Conservation (phyloP, 2,329 filamentous ascomycete species). For the Alternaria sp. region DNA sequence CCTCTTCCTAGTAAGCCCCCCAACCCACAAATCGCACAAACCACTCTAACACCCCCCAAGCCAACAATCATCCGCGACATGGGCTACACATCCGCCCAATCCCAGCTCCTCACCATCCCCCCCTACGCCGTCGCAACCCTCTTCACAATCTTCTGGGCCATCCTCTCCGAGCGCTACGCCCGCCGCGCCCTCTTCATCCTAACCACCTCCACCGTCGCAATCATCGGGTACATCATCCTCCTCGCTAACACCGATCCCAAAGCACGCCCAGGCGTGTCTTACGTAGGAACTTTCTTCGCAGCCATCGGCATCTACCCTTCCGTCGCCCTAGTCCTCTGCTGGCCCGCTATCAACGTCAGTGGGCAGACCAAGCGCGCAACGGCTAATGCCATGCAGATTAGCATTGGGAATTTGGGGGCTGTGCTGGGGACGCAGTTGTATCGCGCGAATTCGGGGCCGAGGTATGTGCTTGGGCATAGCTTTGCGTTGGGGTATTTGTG, state of each 20-base stretch:
- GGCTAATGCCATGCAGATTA: constrained; percentile 58
- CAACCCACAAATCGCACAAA: background rate
- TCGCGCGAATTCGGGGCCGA: constrained; percentile 39
- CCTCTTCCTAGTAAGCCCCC: constrained; percentile 46
- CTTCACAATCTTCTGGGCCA: constrained; percentile 45
- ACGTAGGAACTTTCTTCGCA: constrained; percentile 47
- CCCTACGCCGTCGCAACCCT: constrained; percentile 50
- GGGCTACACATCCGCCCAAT: constrained; percentile 50
- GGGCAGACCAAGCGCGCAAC: constrained; percentile 61
- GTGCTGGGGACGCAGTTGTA: constrained; percentile 49
- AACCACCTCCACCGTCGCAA: constrained; percentile 36
- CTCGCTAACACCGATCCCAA: constrained; percentile 42
- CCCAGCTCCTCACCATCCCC: constrained; percentile 56
- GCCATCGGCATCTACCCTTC: constrained; percentile 49
- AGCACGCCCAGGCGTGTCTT: constrained; percentile 45
- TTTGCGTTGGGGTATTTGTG: constrained; percentile 46
- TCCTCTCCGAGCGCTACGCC: constrained; percentile 39
- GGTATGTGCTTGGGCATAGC: constrained; percentile 45
- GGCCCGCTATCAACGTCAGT: constrained; percentile 61
- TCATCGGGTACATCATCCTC: constrained; percentile 50
- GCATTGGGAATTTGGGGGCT: constrained; percentile 56
- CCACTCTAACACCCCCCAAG: constrained; percentile 40
- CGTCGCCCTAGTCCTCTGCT: constrained; percentile 52
- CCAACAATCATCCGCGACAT: constrained; percentile 60
- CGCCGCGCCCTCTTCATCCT: constrained; percentile 47